Conservation (phyloP, 2,329 filamentous ascomycete species). For the Beauveria pseudobassiana region DNA sequence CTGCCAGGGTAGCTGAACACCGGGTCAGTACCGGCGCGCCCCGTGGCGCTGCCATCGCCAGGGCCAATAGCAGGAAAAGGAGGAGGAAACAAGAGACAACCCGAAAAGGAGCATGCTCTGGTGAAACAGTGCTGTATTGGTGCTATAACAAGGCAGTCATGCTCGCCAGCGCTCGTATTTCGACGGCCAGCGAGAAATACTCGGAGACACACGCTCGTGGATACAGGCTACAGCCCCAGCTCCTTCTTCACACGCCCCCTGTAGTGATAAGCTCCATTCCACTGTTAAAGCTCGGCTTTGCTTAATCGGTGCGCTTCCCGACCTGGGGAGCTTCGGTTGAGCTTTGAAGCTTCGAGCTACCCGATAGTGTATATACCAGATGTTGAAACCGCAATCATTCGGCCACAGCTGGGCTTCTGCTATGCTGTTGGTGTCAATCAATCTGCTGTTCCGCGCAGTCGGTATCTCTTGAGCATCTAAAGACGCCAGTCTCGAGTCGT, state of each 20-base stretch:
- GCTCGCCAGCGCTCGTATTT: neutral
- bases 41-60: neutral
- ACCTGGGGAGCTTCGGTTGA: neutral
- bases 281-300: neutral
- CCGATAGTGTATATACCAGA: neutral
- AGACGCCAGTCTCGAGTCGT: neutral
- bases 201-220: slow-evolving; percentile 1
- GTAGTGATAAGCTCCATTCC: neutral
- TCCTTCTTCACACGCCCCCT: neutral
- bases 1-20: neutral
- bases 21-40: neutral
- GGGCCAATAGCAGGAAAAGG: neutral
- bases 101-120: neutral
- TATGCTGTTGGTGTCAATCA: neutral
- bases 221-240: neutral
- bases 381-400: neutral
- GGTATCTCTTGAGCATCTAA: no score
- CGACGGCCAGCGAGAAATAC: neutral
- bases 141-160: neutral
- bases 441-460: neutral
- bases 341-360: neutral
- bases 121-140: neutral
- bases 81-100: neutral
- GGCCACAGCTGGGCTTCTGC: neutral
- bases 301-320: neutral